Base-by-base conservation (phyloP, 768 basidiomycete genomes). In the Boletus huronensis region DNA sequence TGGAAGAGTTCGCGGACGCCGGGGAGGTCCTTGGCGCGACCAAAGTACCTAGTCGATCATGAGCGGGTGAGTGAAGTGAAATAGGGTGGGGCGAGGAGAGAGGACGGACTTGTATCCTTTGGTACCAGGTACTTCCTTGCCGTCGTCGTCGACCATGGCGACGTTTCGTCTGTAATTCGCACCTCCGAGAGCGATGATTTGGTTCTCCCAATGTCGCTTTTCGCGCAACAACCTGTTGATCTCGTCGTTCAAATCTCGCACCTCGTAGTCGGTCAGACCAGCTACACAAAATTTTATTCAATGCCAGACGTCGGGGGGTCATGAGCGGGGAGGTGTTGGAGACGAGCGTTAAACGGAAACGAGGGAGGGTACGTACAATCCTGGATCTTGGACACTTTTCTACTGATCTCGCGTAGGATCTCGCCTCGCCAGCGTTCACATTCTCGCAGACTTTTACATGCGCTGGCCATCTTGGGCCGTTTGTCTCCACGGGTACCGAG, bases 341-440 rank as follows among this genome's bases (percentile, higher is more conserved):
- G 19, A 52, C 26, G 16, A 14, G 31, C 6, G 11, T 2, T 10
- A 23, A 32, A 42, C 7, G 17, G 44, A 40, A 38, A 35, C 6
- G 39, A 38, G 9, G 17, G 40, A 17, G 16, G 16, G 19, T 2
- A 75, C 90, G 56, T 31, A 94, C 93, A 74, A 65, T 99, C 96
- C 71, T 99, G 96, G 43, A 98, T 98, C 73, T 98, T 98, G 16
- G 93, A 93, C 25, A 98, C 96, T 70, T 99, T 98, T 57, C 96
- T 70, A 67, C 91, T 93, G 46, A 98, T 94, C 67, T 99, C 96
- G 40, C 93, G 77, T 52, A 99, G 68, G 19, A 98, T 92, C 72
- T 98, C 96, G 53, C 95, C 96, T 67, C 96, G 75, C 93, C 94
- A 98, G 52, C 93, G 78, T 71, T 99, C 96, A 64, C 93, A 95